Evolutionary conservation across 2,329 filamentous ascomycete genomes (phyloP).

Genomic region (Fusarium robinianum): DNA sequence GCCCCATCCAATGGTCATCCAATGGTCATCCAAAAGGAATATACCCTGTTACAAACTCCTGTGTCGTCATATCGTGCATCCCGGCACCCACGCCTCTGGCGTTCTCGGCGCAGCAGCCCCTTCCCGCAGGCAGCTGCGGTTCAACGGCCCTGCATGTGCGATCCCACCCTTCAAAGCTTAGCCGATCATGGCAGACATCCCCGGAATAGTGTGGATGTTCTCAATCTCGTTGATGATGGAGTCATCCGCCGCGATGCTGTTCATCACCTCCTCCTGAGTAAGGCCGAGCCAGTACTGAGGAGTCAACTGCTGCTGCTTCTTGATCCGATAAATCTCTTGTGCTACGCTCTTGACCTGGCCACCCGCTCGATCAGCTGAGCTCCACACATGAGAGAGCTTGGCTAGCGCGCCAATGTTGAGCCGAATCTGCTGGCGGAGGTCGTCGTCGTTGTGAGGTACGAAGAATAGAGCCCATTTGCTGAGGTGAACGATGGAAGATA

Average conservation of each 20-base stretch:
- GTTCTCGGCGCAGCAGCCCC: too few relatives aligned
- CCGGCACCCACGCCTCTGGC: too few relatives aligned
- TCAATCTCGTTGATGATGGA: slow-evolving; percentile 64
- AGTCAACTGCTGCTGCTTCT: slow-evolving; percentile 59
- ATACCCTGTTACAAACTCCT: too few relatives aligned
- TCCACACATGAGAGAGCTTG: slow-evolving; percentile 71
- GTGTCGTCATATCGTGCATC: too few relatives aligned
- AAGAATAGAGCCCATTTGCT: slow-evolving; percentile 74
- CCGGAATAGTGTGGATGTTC: slow-evolving; percentile 29
- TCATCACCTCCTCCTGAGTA: slow-evolving; percentile 59
- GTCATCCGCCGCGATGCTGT: slow-evolving; percentile 60
- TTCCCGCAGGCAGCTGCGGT: too few relatives aligned
- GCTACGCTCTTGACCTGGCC: slow-evolving; percentile 78
- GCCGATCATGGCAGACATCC: slow-evolving; percentile 25
- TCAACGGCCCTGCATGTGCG: too few relatives aligned
- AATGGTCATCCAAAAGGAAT: slow-evolving; percentile 9
- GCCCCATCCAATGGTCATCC: neutral
- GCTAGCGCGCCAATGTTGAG: slow-evolving; percentile 79
- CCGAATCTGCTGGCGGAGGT: slow-evolving; percentile 73
- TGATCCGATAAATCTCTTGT: slow-evolving; percentile 69
- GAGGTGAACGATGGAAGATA: slow-evolving; percentile 80
- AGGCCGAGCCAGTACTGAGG: slow-evolving; percentile 60
- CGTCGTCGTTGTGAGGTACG: slow-evolving; percentile 64
- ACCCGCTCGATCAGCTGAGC: slow-evolving; percentile 69
- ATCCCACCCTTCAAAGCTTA: too few relatives aligned